Base-by-base conservation (phyloP, 179 eudicot species). In the Amaranthus tricolor region DNA sequence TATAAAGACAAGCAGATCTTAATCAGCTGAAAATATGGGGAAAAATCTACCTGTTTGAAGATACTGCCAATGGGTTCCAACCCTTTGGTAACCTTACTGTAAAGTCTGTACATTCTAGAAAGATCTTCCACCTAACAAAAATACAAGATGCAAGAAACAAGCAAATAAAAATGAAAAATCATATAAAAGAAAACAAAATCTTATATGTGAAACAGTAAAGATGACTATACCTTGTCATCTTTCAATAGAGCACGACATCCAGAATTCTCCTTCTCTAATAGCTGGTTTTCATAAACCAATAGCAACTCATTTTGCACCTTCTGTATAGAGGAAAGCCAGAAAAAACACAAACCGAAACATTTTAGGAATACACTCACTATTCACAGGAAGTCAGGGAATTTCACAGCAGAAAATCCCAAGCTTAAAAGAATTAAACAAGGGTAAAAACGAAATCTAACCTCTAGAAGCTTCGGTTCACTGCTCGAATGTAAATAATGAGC, bases 211-310 rank as follows among this genome's bases (percentile, higher is more conserved):
- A 15, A 6, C 40, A 31, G 40, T 31, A 31, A 31, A 31, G 40
- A 31, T 31, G 40, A 31, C 40, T 17, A n/a, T 86, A 89, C 93
- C 92, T 89, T 91, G 80, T 88, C 93, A 76, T 84, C 88, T 77
- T 84, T 80, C 54, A 91, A 88, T 83, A 91, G 78, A n/a, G 84
- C 89, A 68, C 79, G 86, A 60, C 93, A 91, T 81, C 93, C 93
- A 64, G 96, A 91, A 44, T 85, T 79, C 82, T 91, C 94, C 81
- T 88, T 91, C 64, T 91, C 92, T 54, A 91, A 88, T 81, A 91
- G 62, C 71, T 84, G 90, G 76, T 64, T 85, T 78, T 84, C 77
- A 77, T 85, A 77, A 62, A 80, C 89, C 58, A 77, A 76, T 76
- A 91, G 57, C 84, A 91, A 66, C 74, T 91, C 97, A 75, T 85